Conservation (phyloP, 2,329 filamentous ascomycete species). For the Pseudogymnoascus destructans region DNA sequence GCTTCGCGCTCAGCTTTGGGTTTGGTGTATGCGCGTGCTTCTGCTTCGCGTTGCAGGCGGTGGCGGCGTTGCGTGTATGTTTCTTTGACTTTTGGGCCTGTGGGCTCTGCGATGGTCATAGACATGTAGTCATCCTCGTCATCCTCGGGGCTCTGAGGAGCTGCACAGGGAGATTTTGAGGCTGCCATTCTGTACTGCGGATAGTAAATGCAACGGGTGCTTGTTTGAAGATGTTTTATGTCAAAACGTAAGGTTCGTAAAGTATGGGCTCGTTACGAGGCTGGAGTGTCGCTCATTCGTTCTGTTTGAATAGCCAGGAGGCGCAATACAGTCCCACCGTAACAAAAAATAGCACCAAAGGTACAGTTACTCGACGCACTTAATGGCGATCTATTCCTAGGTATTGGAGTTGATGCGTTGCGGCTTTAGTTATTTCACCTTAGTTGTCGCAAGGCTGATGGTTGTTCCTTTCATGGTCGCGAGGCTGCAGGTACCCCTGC, state of each 20-base stretch:
- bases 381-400: neutral
- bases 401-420: neutral
- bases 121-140: conserved; percentile 96
- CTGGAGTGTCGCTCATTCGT: neutral
- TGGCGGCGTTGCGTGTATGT: conserved; percentile 44
- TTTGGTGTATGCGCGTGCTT: conserved; percentile 53
- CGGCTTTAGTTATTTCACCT: neutral
- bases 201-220: neutral
- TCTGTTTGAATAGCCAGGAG: neutral
- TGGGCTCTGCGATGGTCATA: conserved; percentile 70
- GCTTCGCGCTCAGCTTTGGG: conserved; percentile 75
- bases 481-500: conserved; percentile 9
- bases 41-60: conserved; percentile 43
- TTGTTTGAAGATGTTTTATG: neutral
- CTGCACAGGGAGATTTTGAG: neutral
- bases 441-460: neutral
- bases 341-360: neutral
- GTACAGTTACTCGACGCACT: neutral
- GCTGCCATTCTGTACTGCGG: neutral
- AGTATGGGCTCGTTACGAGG: neutral
- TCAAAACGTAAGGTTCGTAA: neutral
- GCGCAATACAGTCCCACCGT: neutral
- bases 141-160: neutral
- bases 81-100: conserved; percentile 36
- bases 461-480: neutral